phyloP scores from a whole-genome alignment of 805 yeast genomes.

The Millerago galiae region DNA sequence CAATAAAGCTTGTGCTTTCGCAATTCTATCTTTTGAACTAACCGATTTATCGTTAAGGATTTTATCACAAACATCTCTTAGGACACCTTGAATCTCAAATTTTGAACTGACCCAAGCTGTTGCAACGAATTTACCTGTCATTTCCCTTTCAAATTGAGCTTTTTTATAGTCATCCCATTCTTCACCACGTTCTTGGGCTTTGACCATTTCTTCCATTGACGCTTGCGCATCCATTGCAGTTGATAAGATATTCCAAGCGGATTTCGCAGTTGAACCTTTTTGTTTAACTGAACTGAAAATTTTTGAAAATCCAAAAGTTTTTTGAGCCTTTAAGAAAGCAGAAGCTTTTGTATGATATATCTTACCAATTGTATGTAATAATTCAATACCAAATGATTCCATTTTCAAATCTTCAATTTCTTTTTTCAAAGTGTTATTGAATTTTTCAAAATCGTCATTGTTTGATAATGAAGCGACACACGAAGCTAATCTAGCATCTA shows the following conservation, averaged over 20 bases:
- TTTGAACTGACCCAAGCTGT: slow-evolving; percentile 95
- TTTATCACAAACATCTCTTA: slow-evolving; percentile 75
- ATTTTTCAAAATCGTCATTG: slow-evolving; percentile 42
- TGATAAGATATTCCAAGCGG: slow-evolving; percentile 74
- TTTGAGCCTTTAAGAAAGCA: slow-evolving; percentile 66
- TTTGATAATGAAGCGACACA: slow-evolving; percentile 40
- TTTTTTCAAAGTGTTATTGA: slow-evolving; percentile 41
- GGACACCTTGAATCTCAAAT: slow-evolving; percentile 74
- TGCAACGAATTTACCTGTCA: slow-evolving; percentile 85
- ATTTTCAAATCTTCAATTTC: slow-evolving; percentile 80
- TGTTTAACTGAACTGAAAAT: slow-evolving; percentile 76
- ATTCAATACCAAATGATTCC: slow-evolving; percentile 92
- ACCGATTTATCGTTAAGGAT: slow-evolving; percentile 65
- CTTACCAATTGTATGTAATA: slow-evolving; percentile 76
- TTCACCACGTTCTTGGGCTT: slow-evolving; percentile 55
- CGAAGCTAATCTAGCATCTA: slow-evolving; percentile 40
- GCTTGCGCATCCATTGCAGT: slow-evolving; percentile 85
- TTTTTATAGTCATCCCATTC: slow-evolving; percentile 50
- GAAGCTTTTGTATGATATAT: slow-evolving; percentile 72
- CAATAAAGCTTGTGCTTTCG: slow-evolving; percentile 74
- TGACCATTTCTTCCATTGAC: slow-evolving; percentile 66
- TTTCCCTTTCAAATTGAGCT: slow-evolving; percentile 72
- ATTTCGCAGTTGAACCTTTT: slow-evolving; percentile 76
- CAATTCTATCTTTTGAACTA: slow-evolving; percentile 52
- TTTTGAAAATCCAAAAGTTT: slow-evolving; percentile 82